Evolutionary conservation across 1,284 basidiomycete genomes (phyloP).

Genomic region (Schizopora paradoxa): DNA sequence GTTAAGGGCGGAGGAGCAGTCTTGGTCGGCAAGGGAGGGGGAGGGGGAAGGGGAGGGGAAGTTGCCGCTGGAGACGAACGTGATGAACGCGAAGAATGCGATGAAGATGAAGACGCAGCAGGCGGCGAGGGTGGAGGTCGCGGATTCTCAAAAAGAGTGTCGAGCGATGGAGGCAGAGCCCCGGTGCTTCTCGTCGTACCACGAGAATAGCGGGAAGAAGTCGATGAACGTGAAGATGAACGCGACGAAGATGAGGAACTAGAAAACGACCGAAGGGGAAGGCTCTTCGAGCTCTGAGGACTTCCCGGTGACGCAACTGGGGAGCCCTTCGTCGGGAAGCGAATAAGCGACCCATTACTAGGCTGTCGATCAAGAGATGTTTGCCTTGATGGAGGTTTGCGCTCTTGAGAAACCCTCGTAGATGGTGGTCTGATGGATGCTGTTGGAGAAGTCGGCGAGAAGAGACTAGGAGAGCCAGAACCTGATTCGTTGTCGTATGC

Average conservation of each 20-base stretch:
- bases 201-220: slow-evolving; percentile 14
- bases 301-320: slow-evolving; percentile 21
- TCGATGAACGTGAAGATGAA: slow-evolving; percentile 24
- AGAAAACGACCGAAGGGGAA: slow-evolving; percentile 27
- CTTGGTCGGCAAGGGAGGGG: not conserved
- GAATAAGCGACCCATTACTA: too few species aligned
- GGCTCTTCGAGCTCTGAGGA: slow-evolving; percentile 23
- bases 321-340: slow-evolving; percentile 10
- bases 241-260: slow-evolving; percentile 23
- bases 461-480: too few species aligned
- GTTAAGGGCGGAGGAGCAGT: slow-evolving; percentile 11
- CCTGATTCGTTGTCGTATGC: slow-evolving; percentile 26
- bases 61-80: not conserved
- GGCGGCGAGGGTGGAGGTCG: slow-evolving; percentile 20
- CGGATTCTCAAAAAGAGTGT: slow-evolving; percentile 44
- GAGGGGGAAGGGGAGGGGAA: not conserved
- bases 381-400: slow-evolving; percentile 19
- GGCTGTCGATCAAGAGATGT: slow-evolving; percentile 23
- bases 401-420: not conserved
- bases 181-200: slow-evolving; percentile 23
- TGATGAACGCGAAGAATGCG: not conserved
- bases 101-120: not conserved
- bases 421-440: slow-evolving; percentile 7
- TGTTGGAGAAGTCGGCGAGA: slow-evolving; percentile 16
- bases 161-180: slow-evolving; percentile 43